Evolutionary conservation across 2,329 filamentous ascomycete genomes (phyloP).

Genomic region (Colletotrichum sp.): DNA sequence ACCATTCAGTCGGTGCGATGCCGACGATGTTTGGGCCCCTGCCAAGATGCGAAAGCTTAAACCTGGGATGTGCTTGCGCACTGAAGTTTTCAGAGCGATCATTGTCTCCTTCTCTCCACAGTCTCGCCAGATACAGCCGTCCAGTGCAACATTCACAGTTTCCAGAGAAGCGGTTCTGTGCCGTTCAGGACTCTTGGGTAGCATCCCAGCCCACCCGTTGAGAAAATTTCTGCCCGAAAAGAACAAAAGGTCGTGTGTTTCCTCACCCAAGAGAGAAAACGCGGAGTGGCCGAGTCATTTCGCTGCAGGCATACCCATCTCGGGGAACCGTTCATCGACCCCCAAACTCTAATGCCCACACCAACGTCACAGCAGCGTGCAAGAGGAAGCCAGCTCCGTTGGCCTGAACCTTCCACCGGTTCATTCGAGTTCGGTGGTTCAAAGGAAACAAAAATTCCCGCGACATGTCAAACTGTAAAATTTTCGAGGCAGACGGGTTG

Average conservation of each 20-base stretch:
- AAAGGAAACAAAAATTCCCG: not conserved
- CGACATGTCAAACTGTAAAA: not conserved
- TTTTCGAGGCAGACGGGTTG: not conserved
- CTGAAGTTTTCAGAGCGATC: not conserved
- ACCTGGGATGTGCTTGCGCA: not conserved
- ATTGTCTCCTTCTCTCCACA: not conserved
- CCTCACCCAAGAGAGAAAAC: not conserved
- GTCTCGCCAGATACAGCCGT: not conserved
- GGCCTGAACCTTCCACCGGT: not conserved
- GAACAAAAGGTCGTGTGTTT: not conserved
- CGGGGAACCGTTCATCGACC: not conserved
- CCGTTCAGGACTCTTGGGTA: not conserved
- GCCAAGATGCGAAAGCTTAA: not conserved
- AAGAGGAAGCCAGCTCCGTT: not conserved
- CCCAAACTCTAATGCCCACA: conserved; percentile 2
- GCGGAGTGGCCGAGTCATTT: not conserved
- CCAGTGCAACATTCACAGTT: not conserved
- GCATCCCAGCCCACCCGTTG: not conserved
- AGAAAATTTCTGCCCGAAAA: not conserved
- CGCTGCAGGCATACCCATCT: conserved; percentile 1
- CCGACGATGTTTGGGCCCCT: not conserved
- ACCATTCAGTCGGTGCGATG: not conserved
- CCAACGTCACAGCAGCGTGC: not conserved
- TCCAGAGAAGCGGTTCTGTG: not conserved
- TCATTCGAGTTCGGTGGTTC: not conserved